phyloP scores from a whole-genome alignment of 352 stramenopile genomes.

The Phytophthora hibernalis region DNA sequence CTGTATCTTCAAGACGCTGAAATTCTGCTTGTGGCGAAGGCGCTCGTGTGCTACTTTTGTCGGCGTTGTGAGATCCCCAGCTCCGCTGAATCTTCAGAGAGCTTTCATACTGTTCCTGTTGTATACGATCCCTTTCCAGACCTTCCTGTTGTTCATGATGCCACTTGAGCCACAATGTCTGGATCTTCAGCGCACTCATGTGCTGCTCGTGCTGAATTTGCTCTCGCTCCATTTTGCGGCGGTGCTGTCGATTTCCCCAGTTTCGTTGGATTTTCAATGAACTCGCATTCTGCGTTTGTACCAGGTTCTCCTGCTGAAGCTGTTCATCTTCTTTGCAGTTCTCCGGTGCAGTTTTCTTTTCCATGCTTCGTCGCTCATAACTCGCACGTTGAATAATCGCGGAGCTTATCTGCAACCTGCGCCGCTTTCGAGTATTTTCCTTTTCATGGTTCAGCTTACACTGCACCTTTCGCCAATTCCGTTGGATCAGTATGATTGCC shows the following conservation, averaged over 20 bases:
- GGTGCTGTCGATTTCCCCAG: conserved; percentile 25
- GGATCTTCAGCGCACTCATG: conserved; percentile 36
- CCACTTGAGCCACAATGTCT: conserved; percentile 36
- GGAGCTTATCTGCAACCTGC: conserved; percentile 3
- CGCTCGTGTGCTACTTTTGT: conserved; percentile 24
- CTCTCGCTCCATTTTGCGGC: conserved; percentile 29
- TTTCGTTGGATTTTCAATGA: conserved; percentile 34
- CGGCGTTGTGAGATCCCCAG: conserved; percentile 28
- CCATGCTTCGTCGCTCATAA: conserved; percentile 9
- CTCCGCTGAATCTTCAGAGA: conserved; percentile 35
- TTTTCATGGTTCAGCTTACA: conserved; percentile 6
- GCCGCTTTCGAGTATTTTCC: conserved; percentile 8
- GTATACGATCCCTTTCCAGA: conserved; percentile 32
- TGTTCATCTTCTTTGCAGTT: conserved; percentile 15
- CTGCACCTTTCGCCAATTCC: conserved; percentile 7
- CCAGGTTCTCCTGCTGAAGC: conserved; percentile 14
- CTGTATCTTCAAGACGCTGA: conserved; percentile 39
- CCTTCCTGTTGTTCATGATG: conserved; percentile 30
- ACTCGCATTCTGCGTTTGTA: conserved; percentile 21
- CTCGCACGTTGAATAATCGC: conserved; percentile 12
- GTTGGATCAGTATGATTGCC: conserved; percentile 11
- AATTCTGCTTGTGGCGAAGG: conserved; percentile 28
- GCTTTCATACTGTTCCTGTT: conserved; percentile 34
- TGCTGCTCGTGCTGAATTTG: conserved; percentile 28
- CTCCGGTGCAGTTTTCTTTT: not conserved